Percentiles rank a stretch among this genome's conserved stretches.
phyloP scores from a whole-genome alignment of 208 protist species.

The Leishmania gerbilli region DNA sequence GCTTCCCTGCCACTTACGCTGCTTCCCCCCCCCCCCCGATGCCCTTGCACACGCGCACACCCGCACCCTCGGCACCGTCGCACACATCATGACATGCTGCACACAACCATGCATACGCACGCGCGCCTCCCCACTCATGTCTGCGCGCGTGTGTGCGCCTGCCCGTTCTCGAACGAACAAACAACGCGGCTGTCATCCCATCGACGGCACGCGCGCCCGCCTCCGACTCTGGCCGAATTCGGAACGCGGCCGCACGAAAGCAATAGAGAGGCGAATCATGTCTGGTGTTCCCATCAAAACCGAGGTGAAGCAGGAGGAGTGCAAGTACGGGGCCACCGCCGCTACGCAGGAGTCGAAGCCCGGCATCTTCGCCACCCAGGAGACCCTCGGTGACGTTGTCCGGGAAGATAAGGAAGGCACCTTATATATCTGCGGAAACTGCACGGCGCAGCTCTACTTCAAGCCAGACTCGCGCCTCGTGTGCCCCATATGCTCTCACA shows the following conservation, averaged over 20 bases:
- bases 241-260: not conserved
- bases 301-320: conserved; percentile 32
- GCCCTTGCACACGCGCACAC: not conserved
- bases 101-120: not conserved
- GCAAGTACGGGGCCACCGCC: conserved; percentile 16
- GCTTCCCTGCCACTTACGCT: not conserved
- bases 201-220: too few relatives aligned
- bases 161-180: not conserved
- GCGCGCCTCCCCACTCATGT: too few relatives aligned
- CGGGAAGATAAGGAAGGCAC: conserved; percentile 41
- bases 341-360: conserved; percentile 42
- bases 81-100: not conserved
- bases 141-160: not conserved
- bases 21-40: conserved; percentile 4
- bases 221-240: not conserved
- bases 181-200: not conserved
- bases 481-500: conserved; percentile 79
- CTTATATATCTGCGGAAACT: conserved; percentile 85
- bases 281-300: conserved; percentile 21
- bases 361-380: conserved; percentile 13
- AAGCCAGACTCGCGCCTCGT: conserved; percentile 53
- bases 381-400: conserved; percentile 5
- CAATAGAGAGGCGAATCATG: not conserved
- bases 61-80: not conserved
- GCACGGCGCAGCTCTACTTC: conserved; percentile 67